Evolutionary conservation across 352 stramenopile genomes (phyloP).

Genomic region (Phytophthora macrochlamydospora): DNA sequence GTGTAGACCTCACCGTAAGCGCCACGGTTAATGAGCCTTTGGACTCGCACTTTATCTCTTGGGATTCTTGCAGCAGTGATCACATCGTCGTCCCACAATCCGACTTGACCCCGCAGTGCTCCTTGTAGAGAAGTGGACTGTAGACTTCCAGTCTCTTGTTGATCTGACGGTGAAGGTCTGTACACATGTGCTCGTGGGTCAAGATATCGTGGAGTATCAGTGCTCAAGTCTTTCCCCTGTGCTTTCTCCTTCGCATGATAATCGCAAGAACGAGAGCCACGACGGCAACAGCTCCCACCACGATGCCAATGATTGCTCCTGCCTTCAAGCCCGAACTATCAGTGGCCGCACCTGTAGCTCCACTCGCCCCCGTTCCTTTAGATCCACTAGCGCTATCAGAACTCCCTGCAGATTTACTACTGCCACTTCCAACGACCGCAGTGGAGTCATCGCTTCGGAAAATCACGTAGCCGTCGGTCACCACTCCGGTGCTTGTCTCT

Average conservation of each 20-base stretch:
- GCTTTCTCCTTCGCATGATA: not conserved
- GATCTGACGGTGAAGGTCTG: not conserved
- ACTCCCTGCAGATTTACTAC: not conserved
- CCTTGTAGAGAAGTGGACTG: not conserved
- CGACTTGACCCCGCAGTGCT: not conserved
- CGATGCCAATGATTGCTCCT: not conserved
- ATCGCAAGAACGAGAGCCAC: not conserved
- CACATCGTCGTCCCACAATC: slow-evolving; percentile 5
- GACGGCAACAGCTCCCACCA: not conserved
- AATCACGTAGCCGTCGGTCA: not conserved
- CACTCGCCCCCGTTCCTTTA: not conserved
- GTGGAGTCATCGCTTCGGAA: not conserved
- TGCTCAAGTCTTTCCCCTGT: not conserved
- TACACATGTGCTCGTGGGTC: not conserved
- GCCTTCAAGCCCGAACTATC: not conserved
- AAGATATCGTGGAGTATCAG: no score
- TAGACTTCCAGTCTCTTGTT: not conserved
- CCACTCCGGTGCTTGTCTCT: not conserved
- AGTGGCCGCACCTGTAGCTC: no score
- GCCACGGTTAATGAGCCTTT: not conserved
- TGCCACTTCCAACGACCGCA: not conserved
- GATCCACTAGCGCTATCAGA: not conserved
- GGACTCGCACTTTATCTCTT: not conserved
- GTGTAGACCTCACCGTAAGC: not conserved
- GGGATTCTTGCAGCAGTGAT: slow-evolving; percentile 2